Percentiles rank a stretch among this genome's conserved stretches.
phyloP scores from a whole-genome alignment of 352 stramenopile genomes.

The Thraustochytrium striatum region DNA sequence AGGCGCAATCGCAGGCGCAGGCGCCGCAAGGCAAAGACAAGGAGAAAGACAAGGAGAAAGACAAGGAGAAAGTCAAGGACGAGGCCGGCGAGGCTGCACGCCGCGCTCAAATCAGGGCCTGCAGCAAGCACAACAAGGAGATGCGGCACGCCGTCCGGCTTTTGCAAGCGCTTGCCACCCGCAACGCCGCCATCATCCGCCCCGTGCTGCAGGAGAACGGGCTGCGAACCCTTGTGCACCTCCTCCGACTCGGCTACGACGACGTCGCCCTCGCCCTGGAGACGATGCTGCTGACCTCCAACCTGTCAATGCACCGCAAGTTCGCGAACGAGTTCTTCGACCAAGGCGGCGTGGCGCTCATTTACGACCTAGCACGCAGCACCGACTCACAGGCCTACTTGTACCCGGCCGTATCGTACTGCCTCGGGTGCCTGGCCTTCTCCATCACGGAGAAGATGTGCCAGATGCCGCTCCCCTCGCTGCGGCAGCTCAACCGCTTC shows the following conservation, averaged over 20 bases:
- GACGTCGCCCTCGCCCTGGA: not conserved
- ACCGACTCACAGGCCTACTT: not conserved
- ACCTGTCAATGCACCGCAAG: not conserved
- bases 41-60: not conserved
- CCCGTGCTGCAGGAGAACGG: constrained; percentile 43
- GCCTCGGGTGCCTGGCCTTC: not conserved
- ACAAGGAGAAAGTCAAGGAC: not conserved
- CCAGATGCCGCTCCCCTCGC: not conserved
- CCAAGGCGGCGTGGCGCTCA: not conserved
- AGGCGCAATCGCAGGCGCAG: not conserved
- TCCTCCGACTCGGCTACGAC: constrained; percentile 14
- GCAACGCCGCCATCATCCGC: not conserved
- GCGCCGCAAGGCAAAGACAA: not conserved
- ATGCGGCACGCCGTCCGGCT: not conserved
- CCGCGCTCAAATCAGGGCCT: not conserved
- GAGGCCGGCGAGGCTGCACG: not conserved
- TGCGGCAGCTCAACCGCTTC: constrained; percentile 17
- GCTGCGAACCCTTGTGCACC: not conserved
- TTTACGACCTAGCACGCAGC: not conserved
- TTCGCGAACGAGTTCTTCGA: constrained; percentile 46
- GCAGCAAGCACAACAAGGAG: constrained; percentile 10
- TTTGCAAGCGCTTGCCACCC: not conserved
- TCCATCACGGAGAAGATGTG: constrained; percentile 6
- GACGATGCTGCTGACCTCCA: not conserved
- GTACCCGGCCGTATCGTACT: not conserved